A percentile compares a stretch with the other conserved stretches of the same genome.
Evolutionary conservation across 805 yeast genomes (phyloP).

Genomic region (Sporopachydermia quercuum): DNA sequence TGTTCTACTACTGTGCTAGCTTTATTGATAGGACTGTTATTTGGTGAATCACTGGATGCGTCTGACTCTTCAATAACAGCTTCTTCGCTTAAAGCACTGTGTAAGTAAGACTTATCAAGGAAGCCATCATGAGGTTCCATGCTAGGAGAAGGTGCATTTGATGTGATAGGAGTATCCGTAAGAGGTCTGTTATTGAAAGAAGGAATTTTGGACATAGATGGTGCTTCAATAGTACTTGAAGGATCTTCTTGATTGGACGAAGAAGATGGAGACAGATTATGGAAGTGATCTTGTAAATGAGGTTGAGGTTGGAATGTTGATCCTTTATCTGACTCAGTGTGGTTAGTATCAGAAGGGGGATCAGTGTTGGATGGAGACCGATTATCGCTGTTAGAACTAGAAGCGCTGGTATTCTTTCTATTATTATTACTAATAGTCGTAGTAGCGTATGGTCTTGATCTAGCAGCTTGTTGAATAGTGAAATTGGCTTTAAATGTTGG

Average conservation of each 20-base stretch:
- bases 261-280: not conserved
- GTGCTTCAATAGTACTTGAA: not conserved
- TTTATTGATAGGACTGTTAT: not conserved
- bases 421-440: too few relatives aligned
- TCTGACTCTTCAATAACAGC: constrained; percentile 4
- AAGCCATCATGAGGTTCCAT: constrained; percentile 12
- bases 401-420: too few relatives aligned
- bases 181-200: constrained; percentile 58
- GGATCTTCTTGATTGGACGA: not conserved
- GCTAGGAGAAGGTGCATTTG: constrained; percentile 40
- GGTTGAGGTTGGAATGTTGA: too few relatives aligned
- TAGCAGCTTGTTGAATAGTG: too few relatives aligned
- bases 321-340: too few relatives aligned
- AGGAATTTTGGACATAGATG: constrained; percentile 18
- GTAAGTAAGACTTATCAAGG: constrained; percentile 3
- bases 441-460: too few relatives aligned
- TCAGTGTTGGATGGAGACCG: too few relatives aligned
- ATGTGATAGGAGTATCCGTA: constrained; percentile 59
- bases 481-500: not conserved
- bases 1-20: not conserved
- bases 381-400: too few relatives aligned
- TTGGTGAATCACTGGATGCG: constrained; percentile 9
- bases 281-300: not conserved
- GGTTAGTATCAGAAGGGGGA: too few relatives aligned
- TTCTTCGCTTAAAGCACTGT: constrained; percentile 11